These are phyloP conservation scores for Pichia californica DNA, from an alignment of 805 yeast species.

Conservation along the genomic window DNA sequence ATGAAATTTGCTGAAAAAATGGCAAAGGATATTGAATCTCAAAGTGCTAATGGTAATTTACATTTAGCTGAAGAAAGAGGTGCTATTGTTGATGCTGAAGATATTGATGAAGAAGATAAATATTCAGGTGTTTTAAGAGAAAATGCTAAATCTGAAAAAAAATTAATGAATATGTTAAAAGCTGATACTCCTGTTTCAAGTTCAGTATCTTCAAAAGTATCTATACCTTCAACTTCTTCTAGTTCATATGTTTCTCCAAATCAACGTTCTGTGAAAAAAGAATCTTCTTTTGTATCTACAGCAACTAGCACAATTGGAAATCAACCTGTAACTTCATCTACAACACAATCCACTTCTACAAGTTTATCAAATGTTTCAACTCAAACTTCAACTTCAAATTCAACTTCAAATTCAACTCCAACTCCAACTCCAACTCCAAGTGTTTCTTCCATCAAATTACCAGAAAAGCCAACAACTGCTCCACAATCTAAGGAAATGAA, in stretches of 20 bases:
- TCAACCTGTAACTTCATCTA: no score
- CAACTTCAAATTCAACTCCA: neutral
- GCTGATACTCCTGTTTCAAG: constrained; percentile 19
- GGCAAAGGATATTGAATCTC: constrained; percentile 78
- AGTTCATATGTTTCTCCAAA: constrained; percentile 3
- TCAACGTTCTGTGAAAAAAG: neutral
- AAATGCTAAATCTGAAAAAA: constrained; percentile 20
- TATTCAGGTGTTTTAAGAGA: constrained; percentile 86
- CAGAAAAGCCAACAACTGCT: neutral
- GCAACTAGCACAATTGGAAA: no score
- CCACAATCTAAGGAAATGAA: neutral
- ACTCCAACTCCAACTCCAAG: neutral
- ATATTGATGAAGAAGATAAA: constrained; percentile 91
- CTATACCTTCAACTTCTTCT: constrained; percentile 1
- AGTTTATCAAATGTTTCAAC: no score
- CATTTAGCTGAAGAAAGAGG: constrained; percentile 95
- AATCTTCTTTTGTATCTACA: no score
- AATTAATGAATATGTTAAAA: constrained; percentile 24
- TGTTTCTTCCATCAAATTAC: neutral
- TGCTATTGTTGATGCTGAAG: constrained; percentile 65
- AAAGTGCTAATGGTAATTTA: constrained; percentile 54
- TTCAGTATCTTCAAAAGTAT: constrained; percentile 32
- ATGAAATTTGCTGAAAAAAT: constrained; percentile 65
- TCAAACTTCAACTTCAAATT: neutral
- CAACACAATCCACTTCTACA: neutral